Evolutionary conservation across 164 flowering plant genomes (phyloP).

Genomic region (Aristolochia fimbriata): DNA sequence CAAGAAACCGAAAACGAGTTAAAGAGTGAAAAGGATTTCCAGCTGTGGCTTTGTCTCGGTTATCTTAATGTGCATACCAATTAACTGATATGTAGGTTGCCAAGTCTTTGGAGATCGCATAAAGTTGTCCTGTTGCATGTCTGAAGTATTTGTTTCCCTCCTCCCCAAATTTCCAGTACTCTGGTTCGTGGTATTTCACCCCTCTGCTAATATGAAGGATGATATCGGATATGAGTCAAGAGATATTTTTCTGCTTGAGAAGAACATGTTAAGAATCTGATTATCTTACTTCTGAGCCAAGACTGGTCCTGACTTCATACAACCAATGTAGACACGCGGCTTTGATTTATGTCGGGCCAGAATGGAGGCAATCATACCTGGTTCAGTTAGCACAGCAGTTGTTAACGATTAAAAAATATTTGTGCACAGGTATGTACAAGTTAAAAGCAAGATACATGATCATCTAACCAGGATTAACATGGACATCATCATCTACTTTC

Average conservation of each 20-base stretch:
- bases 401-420: not conserved
- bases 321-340: conserved; percentile 85
- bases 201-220: conserved; percentile 34
- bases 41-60: not conserved
- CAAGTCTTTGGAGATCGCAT: conserved; percentile 85
- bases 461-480: conserved; percentile 74
- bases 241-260: not conserved
- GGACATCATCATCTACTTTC: conserved; percentile 96
- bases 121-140: conserved; percentile 94
- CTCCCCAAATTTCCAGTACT: conserved; percentile 97
- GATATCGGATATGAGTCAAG: not conserved
- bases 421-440: not conserved
- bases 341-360: conserved; percentile 84
- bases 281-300: conserved; percentile 66
- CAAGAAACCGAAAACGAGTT: conserved; percentile 1
- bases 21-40: not conserved
- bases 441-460: not conserved
- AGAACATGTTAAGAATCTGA: not conserved
- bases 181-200: conserved; percentile 92
- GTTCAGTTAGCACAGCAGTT: not conserved
- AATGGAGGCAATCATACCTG: conserved; percentile 77
- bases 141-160: conserved; percentile 92
- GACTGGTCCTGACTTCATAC: conserved; percentile 98
- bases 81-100: conserved; percentile 87
- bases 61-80: conserved; percentile 23